Evolutionary conservation across 1,284 basidiomycete species (phyloP).

Genomic region (Butyriboletus regius): DNA sequence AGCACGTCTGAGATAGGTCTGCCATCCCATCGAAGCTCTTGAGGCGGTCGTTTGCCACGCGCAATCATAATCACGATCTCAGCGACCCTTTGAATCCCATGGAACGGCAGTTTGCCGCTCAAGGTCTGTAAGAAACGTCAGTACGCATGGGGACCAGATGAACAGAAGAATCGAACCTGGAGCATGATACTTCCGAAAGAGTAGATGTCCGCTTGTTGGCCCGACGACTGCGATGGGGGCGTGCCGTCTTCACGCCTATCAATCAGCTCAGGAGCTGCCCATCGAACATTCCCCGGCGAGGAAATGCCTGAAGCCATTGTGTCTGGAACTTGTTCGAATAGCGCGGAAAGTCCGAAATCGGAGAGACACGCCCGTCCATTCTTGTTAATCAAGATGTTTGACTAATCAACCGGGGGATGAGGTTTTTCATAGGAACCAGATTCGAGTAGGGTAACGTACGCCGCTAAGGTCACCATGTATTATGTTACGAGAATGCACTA

Average conservation of each 20-base stretch:
- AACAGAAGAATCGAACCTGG: slow-evolving; percentile 12
- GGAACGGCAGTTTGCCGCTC: slow-evolving; percentile 25
- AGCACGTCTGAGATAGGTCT: slow-evolving; percentile 16
- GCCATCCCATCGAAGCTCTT: slow-evolving; percentile 22
- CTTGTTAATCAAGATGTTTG: slow-evolving; percentile 31
- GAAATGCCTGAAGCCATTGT: slow-evolving; percentile 15
- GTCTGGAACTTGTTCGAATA: slow-evolving; percentile 25
- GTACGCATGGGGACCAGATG: neutral
- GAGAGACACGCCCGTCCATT: slow-evolving; percentile 19
- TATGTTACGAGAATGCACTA: slow-evolving; percentile 21
- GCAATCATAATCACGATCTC: slow-evolving; percentile 23
- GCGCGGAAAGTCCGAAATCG: slow-evolving; percentile 29
- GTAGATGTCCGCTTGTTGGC: slow-evolving; percentile 18
- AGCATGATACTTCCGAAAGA: slow-evolving; percentile 30
- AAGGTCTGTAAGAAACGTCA: slow-evolving; percentile 13
- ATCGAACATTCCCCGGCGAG: slow-evolving; percentile 27
- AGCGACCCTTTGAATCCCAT: slow-evolving; percentile 13
- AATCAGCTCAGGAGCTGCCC: slow-evolving; percentile 25
- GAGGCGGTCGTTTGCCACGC: slow-evolving; percentile 1
- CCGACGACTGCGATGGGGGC: slow-evolving; percentile 17
- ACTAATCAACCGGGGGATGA: slow-evolving; percentile 11
- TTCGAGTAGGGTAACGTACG: slow-evolving; percentile 12
- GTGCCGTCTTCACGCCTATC: neutral
- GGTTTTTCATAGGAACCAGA: neutral
- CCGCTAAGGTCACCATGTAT: slow-evolving; percentile 27